phyloP scores from a whole-genome alignment of 2,329 filamentous ascomycete genomes.

The Aureobasidium musti region DNA sequence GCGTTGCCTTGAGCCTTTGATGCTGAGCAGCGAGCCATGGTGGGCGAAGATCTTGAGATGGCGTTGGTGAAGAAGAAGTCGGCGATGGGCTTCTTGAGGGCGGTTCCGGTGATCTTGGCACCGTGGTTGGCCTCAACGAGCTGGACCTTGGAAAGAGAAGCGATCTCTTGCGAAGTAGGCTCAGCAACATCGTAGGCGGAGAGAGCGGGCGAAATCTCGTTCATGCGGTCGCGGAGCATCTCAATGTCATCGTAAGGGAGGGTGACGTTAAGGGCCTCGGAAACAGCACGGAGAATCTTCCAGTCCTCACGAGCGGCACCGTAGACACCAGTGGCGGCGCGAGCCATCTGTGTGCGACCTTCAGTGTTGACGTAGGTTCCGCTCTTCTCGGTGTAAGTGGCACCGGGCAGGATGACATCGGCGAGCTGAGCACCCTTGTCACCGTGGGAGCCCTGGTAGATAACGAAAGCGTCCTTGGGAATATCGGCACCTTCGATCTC shows the following conservation, averaged over 20 bases:
- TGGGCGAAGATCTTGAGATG: slow-evolving; percentile 95
- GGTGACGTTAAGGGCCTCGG: slow-evolving; percentile 84
- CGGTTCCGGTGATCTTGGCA: slow-evolving; percentile 66
- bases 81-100: slow-evolving; percentile 82
- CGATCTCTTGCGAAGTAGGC: slow-evolving; percentile 64
- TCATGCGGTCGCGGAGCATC: slow-evolving; percentile 86
- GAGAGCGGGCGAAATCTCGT: slow-evolving; percentile 88
- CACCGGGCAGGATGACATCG: slow-evolving; percentile 89
- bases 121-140: slow-evolving; percentile 97
- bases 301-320: slow-evolving; percentile 93
- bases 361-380: slow-evolving; percentile 98
- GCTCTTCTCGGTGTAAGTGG: slow-evolving; percentile 95
- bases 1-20: slow-evolving; percentile 69
- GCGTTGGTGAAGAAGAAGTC: slow-evolving; percentile 99
- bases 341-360: slow-evolving; percentile 90
- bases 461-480: slow-evolving; percentile 91
- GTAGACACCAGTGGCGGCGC: slow-evolving; percentile 82
- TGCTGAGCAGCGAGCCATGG: slow-evolving; percentile 96
- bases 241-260: slow-evolving; percentile 94
- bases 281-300: slow-evolving; percentile 95
- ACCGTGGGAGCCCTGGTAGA: slow-evolving; percentile 98
- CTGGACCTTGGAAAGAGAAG: slow-evolving; percentile 84
- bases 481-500: slow-evolving; percentile 84
- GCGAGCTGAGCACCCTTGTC: slow-evolving; percentile 90
- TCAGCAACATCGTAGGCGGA: slow-evolving; percentile 90